A percentile compares a stretch with the other conserved stretches of the same genome.
phyloP scores from a whole-genome alignment of 2,329 filamentous ascomycete genomes.

The Paecilomyces formosus region DNA sequence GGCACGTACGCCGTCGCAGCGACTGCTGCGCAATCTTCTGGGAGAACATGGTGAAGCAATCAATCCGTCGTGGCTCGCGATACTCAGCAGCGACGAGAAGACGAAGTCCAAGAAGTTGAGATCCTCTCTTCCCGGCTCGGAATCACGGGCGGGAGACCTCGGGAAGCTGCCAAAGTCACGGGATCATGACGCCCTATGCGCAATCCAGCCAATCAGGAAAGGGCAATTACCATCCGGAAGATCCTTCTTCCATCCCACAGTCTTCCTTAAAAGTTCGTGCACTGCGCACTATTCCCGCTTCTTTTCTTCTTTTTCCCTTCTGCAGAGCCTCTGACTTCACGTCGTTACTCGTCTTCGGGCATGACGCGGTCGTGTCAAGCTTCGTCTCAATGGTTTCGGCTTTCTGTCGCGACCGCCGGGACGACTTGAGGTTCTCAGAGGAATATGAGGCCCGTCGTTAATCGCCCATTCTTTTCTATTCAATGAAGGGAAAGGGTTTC shows the following conservation, averaged over 20 bases:
- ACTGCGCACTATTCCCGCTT: conserved; percentile 5
- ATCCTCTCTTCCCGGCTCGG: conserved; percentile 24
- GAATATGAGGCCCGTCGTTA: conserved; percentile 37
- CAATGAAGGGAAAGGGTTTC: conserved; percentile 41
- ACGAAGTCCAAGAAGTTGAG: conserved; percentile 12
- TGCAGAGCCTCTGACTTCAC: conserved; percentile 32
- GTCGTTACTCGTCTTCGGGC: conserved; percentile 19
- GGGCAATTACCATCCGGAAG: conserved; percentile 28
- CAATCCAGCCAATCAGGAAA: conserved; percentile 24
- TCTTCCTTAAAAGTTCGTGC: not conserved
- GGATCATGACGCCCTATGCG: conserved; percentile 12
- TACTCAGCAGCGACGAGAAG: conserved; percentile 10
- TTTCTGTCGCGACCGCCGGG: conserved; percentile 38
- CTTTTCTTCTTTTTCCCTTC: conserved; percentile 13
- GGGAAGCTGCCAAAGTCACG: conserved; percentile 28
- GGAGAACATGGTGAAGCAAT: conserved; percentile 34
- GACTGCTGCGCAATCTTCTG: conserved; percentile 42
- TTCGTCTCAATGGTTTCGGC: conserved; percentile 34
- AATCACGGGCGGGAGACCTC: conserved; percentile 33
- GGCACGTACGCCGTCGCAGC: conserved; percentile 40
- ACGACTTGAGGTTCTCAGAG: conserved; percentile 32
- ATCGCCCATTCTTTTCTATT: conserved; percentile 40
- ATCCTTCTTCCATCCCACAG: conserved; percentile 24
- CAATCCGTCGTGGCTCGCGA: conserved; percentile 1
- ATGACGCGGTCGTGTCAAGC: conserved; percentile 34